Percentiles rank a stretch among this genome's conserved stretches.
These are phyloP conservation scores for Alternaria infectoria DNA, from an alignment of 2,329 filamentous ascomycete genomes.

Conservation along the genomic window DNA sequence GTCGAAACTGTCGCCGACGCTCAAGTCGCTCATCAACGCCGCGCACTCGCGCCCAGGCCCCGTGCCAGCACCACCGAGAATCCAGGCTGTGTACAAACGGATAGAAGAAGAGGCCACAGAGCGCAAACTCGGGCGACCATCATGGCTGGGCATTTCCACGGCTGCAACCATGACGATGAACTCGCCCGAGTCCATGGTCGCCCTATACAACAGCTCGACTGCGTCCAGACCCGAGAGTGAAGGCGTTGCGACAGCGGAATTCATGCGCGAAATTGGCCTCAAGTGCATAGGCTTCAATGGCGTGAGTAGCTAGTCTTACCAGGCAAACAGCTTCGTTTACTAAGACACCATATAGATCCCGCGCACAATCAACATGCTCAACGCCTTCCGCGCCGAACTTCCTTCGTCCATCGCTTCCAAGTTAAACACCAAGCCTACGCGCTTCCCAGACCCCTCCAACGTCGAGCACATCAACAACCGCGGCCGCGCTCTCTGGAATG, in stretches of 20 bases:
- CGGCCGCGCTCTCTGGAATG: slow-evolving; percentile 74
- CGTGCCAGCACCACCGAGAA: slow-evolving; percentile 40
- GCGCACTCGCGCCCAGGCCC: slow-evolving; percentile 45
- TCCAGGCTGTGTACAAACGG: slow-evolving; percentile 38
- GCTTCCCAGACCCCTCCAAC: slow-evolving; percentile 54
- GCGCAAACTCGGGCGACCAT: slow-evolving; percentile 39
- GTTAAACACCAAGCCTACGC: slow-evolving; percentile 65
- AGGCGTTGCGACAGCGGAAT: slow-evolving; percentile 65
- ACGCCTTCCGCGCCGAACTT: slow-evolving; percentile 70
- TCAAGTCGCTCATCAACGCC: slow-evolving; percentile 46
- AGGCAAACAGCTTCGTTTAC: background rate
- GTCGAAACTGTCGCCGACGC: slow-evolving; percentile 45
- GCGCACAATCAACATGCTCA: slow-evolving; percentile 81
- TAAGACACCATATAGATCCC: slow-evolving; percentile 71
- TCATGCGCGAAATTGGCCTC: slow-evolving; percentile 76
- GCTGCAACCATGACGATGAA: slow-evolving; percentile 87
- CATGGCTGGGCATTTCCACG: slow-evolving; percentile 56
- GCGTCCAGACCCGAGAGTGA: slow-evolving; percentile 34
- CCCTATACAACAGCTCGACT: slow-evolving; percentile 60
- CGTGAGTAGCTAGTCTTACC: slow-evolving; percentile 26
- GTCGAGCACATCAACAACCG: slow-evolving; percentile 62
- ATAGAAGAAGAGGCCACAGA: slow-evolving; percentile 42
- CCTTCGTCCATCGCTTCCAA: slow-evolving; percentile 60
- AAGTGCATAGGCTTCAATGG: slow-evolving; percentile 84
- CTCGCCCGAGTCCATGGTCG: slow-evolving; percentile 74